Base-by-base conservation (phyloP, 495 filamentous ascomycete species). In the Neurospora tetraspora region DNA sequence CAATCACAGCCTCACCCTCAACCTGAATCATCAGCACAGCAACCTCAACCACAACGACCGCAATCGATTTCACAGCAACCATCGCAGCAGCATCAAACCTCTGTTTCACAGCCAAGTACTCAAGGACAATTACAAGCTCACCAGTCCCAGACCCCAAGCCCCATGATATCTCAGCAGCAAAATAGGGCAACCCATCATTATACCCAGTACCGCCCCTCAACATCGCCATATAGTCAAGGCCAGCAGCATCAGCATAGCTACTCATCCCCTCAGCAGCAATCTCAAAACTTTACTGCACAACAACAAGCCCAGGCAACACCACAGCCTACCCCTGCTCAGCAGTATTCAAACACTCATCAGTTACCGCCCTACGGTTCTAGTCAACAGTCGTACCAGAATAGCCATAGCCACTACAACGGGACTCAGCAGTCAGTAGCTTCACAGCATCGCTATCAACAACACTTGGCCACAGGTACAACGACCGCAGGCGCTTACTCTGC, bases 361-460 rank as follows among this genome's bases (percentile, higher is more conserved):
- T 27, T 69, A 34, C 76, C 75, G 45, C 76, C 75, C 34, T 78
- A 75, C 45, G 27, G 71, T 10, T 59, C 78, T 9, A 72, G 39
- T 65, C 77, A 80, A 65, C 75, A 76, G 43, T 23, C 76, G n/a
- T 79, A 77, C 45, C 36, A 72, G 23, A 18, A 68, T 18, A 72
- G 23, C 12, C 78, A 77, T 10, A 70, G 74, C 38, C 79, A 81
- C 39, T 85, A 85, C 40, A 73, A 78, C 23, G 74, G 45, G 20
- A 71, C 71, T 12, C 79, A 79, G 70, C 78, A 80, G 61, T 76
- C 77, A 39, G 70, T 74, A 11, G 38, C 71, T 20, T 70, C 81
- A 4, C 80, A 82, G 31, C 82, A 82, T 71, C 82, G 83, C n/a
- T 80, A 83, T 65, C 81, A 82, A 47, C 83, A 82, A 37, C 82